Conservation (phyloP, 176 grass and related monocot genomes). For the Oryza meridionalis region DNA sequence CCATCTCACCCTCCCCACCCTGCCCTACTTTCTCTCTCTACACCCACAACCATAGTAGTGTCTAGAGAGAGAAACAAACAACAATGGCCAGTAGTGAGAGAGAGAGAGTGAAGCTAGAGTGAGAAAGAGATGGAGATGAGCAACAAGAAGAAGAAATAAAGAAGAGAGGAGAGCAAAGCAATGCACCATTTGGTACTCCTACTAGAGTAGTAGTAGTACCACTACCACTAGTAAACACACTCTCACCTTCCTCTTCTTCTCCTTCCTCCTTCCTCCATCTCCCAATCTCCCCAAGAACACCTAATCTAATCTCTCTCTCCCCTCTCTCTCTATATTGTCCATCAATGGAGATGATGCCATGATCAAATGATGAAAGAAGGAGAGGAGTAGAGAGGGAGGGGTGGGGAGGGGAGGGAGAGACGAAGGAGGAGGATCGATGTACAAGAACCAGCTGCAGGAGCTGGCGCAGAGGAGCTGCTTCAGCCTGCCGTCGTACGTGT, state of each 20-base stretch:
- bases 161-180: neutral
- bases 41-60: no score
- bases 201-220: neutral
- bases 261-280: neutral
- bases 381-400: neutral
- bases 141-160: neutral
- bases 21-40: constrained; percentile 15
- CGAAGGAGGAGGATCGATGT: constrained; percentile 43
- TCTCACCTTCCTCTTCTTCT: neutral
- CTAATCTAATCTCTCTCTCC: no score
- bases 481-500: constrained; percentile 80
- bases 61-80: constrained; percentile 30
- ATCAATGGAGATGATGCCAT: constrained; percentile 19
- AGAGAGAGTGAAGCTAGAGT: neutral
- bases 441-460: constrained; percentile 97
- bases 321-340: neutral
- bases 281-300: constrained; percentile 1
- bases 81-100: neutral
- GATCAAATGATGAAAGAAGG: constrained; percentile 4
- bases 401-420: no score
- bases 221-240: neutral
- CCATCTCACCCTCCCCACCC: neutral
- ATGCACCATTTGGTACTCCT: constrained; percentile 20
- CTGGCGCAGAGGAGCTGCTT: constrained; percentile 98
- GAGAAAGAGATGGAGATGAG: neutral